Conservation (phyloP, 2,329 filamentous ascomycete species). For the Harringtonia aguacate region DNA sequence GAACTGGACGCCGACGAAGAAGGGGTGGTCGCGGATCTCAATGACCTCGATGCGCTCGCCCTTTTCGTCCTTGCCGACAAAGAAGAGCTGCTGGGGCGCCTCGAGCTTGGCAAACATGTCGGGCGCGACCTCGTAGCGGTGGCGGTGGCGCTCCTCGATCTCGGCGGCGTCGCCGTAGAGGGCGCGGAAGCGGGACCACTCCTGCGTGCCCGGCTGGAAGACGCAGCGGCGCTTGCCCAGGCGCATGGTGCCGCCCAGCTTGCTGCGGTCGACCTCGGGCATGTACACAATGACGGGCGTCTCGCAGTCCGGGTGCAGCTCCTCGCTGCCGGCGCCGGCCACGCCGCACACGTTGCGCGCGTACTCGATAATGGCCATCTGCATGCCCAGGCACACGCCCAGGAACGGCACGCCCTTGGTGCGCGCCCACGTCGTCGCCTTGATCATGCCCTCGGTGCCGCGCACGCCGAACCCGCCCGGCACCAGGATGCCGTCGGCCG, state of each 20-base stretch:
- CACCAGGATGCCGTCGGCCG: conserved; percentile 55
- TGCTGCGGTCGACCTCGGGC: conserved; percentile 58
- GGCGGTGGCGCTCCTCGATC: conserved; percentile 60
- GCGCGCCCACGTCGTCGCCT: conserved; percentile 76
- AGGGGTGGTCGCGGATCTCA: conserved; percentile 67
- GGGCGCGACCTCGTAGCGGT: conserved; percentile 75
- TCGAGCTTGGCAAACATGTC: conserved; percentile 53
- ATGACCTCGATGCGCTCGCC: conserved; percentile 68
- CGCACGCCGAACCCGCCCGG: conserved; percentile 73
- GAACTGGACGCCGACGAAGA: conserved; percentile 67
- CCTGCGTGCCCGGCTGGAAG: conserved; percentile 56
- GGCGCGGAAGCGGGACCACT: conserved; percentile 58
- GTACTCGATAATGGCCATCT: conserved; percentile 83
- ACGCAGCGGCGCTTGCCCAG: conserved; percentile 58
- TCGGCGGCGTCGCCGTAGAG: conserved; percentile 48
- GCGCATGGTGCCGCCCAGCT: conserved; percentile 70
- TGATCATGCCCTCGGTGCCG: conserved; percentile 84
- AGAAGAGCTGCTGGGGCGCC: conserved; percentile 47
- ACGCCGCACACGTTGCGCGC: conserved; percentile 66
- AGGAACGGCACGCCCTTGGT: conserved; percentile 73
- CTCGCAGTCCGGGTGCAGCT: conserved; percentile 43
- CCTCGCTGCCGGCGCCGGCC: conserved; percentile 41
- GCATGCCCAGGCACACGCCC: conserved; percentile 87
- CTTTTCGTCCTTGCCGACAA: conserved; percentile 66
- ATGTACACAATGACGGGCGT: conserved; percentile 78